Percentiles rank a stretch among this genome's conserved stretches.
Evolutionary conservation across 345 rosid genomes (phyloP).

Genomic region (Citrus inodora): DNA sequence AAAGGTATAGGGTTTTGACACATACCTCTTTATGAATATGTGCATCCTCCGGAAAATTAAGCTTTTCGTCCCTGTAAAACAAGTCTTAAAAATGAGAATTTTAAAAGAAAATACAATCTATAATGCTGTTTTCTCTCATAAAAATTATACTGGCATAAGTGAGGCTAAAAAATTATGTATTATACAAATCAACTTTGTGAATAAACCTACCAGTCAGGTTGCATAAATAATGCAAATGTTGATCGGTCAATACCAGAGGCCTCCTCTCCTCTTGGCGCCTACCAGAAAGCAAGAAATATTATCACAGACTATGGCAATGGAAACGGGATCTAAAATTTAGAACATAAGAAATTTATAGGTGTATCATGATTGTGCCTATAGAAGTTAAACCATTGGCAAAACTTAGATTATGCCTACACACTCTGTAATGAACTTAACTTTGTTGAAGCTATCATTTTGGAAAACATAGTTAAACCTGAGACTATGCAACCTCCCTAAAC

Average conservation of each 20-base stretch:
- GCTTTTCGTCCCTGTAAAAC: conserved; percentile 66
- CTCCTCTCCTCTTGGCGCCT: conserved; percentile 83
- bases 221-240: conserved; percentile 92
- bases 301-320: not conserved
- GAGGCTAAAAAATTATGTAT: not conserved
- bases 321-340: not conserved
- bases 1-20: not conserved
- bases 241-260: conserved; percentile 71
- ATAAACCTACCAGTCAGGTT: conserved; percentile 79
- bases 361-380: not conserved
- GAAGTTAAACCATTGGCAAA: not conserved
- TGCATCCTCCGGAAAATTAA: conserved; percentile 59
- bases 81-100: not conserved
- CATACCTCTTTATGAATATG: conserved; percentile 58
- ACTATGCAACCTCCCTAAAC: not conserved
- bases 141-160: not conserved
- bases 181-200: not conserved
- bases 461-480: not conserved
- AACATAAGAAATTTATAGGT: not conserved
- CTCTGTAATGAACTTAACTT: not conserved
- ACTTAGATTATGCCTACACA: not conserved
- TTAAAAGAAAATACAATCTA: no score
- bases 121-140: not conserved
- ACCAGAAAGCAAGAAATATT: conserved; percentile 8
- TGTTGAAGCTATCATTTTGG: not conserved